Evolutionary conservation across 768 basidiomycete species (phyloP).

Genomic region (Lactifluus echinatus): DNA sequence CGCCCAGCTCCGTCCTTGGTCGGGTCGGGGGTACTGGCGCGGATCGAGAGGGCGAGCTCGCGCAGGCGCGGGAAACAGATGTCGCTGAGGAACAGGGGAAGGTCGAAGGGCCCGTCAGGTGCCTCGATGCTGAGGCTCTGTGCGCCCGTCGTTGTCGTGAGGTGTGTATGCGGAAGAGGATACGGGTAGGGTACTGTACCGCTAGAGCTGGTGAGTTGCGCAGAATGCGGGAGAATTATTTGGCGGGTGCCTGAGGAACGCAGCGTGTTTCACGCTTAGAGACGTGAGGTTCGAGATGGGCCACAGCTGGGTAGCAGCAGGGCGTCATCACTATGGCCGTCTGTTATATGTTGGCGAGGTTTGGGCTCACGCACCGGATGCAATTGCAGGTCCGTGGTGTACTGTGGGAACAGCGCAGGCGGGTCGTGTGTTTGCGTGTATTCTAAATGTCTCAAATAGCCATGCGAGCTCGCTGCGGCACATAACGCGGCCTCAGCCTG

Average conservation of each 20-base stretch:
- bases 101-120: conserved; percentile 25
- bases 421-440: not conserved
- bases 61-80: not conserved
- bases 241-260: not conserved
- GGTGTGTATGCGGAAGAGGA: not conserved
- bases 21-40: no score
- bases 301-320: not conserved
- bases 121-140: conserved; percentile 25
- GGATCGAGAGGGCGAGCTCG: not conserved
- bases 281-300: not conserved
- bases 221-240: conserved; percentile 1
- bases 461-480: not conserved
- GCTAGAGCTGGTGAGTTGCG: not conserved
- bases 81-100: not conserved
- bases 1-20: no score
- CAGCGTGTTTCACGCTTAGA: not conserved
- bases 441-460: not conserved
- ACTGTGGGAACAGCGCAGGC: not conserved
- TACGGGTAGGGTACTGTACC: not conserved
- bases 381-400: not conserved
- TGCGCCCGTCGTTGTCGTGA: not conserved
- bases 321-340: not conserved
- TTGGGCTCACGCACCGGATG: not conserved
- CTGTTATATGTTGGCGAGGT: not conserved
- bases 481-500: not conserved